Evolutionary conservation across 2,329 filamentous ascomycete genomes (phyloP), one percentile per base, ranked within the genome.

Genomic region (Clonostachys chloroleuca): DNA sequence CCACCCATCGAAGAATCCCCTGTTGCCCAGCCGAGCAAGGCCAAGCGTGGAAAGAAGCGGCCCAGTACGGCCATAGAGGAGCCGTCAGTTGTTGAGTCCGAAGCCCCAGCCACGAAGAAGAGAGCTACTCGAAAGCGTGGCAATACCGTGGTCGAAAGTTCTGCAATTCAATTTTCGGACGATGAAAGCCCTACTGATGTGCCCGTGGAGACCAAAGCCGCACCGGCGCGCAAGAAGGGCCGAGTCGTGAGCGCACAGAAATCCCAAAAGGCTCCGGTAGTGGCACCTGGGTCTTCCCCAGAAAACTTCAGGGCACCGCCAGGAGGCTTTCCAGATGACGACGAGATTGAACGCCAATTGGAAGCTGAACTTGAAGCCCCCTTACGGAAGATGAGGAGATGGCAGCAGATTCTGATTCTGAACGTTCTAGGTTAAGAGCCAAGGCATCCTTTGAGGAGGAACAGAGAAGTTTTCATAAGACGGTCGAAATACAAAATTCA

Each of bases 311-410:
- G 24, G 24, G 24, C 24, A 30, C 3, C 49, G 69, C 58, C 70
- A n/a, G 65, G 66, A 14, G 63, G 64, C 5, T 64, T 78, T 12
- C 75, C 77, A 0, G 73, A 81, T 47, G 83, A 88, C 50, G 78
- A 82, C 2, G 84, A 87, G 52, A 76, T 88, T 36, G 82, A 89
- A 45, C 77, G 77, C 18, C 80, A 81, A 43, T 68, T 89, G 2
- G 78, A 86, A 56, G 81, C 78, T 3, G 85, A 86, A 48, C 72
- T 88, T 10, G 79, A 84, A 40, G 69, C 73, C 33, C 77, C 2
- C 58, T 78, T 24, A 75, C 72, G 3, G 77, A 83, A 33, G 74
- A 78, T 13, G 79, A 81, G 41, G 70, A 73, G 34, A 62, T 73
- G 8, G 65, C 65, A 5, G 65, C 67, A 6, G 69, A 76, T 48